phyloP scores from a whole-genome alignment of 768 basidiomycete genomes.

The Tulasnella sp. region DNA sequence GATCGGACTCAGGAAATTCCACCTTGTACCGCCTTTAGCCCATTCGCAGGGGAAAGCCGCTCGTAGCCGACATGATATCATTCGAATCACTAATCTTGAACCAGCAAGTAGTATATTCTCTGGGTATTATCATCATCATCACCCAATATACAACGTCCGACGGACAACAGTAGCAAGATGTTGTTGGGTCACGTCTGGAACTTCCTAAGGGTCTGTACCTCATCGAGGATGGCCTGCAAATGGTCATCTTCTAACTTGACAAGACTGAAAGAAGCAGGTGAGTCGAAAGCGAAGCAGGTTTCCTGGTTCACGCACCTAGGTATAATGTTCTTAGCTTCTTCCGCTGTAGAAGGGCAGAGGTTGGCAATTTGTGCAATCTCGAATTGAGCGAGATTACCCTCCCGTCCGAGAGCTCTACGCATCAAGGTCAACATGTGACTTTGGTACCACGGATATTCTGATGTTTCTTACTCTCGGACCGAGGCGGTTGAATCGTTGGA shows the following conservation, averaged over 20 bases:
- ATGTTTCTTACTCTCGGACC: conserved; percentile 67
- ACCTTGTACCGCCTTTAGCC: too few relatives aligned
- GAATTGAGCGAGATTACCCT: conserved; percentile 71
- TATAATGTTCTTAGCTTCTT: conserved; percentile 83
- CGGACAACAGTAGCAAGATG: too few relatives aligned
- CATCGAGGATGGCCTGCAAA: conserved; percentile 66
- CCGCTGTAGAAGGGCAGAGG: conserved; percentile 71
- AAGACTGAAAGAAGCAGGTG: neutral
- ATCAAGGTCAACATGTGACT: neutral
- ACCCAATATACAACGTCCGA: too few relatives aligned
- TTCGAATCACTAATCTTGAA: too few relatives aligned
- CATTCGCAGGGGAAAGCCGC: too few relatives aligned
- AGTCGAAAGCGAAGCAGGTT: conserved; percentile 3
- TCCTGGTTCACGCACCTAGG: conserved; percentile 47
- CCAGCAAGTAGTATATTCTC: too few relatives aligned
- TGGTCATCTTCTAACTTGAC: conserved; percentile 81
- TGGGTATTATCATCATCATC: too few relatives aligned
- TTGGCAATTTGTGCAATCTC: conserved; percentile 91
- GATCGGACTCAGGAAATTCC: too few relatives aligned
- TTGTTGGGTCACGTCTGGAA: too few relatives aligned
- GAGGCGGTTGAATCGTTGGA: conserved; percentile 72
- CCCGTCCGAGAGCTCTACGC: conserved; percentile 58
- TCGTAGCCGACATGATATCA: too few relatives aligned
- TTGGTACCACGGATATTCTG: neutral
- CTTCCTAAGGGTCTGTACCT: conserved; percentile 83